Base-by-base conservation (phyloP, 2,329 filamentous ascomycete genomes). In the Phialophora expanda region DNA sequence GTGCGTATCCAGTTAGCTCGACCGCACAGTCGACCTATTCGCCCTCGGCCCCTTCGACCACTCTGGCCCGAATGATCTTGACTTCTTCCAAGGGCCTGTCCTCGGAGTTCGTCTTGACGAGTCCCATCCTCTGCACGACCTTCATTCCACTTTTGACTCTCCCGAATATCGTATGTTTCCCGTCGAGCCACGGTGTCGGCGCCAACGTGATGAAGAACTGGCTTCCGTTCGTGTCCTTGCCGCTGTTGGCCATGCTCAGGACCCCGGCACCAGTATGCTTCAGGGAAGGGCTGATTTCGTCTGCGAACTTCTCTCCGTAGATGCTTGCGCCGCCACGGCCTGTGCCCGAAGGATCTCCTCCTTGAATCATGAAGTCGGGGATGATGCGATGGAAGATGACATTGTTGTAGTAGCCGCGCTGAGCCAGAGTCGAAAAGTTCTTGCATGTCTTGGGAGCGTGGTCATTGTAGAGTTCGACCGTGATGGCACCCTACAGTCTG, bases 171-270 rank as follows among this genome's bases (percentile, higher is more conserved):
- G 93, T 96, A 78, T 99, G 94, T 79, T 97, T 97, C 24, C 93
- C 93, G 79, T 99, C 95, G 66, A 99, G 80, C 94, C 94, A 98
- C 0, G 95, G 95, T 17, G 95, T 94, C 4, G 94, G 94, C 7
- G 93, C 94, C 38, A 98, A 84, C 0, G 95, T 98, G 71, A 99
- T 88, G 77, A 98, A 98, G 80, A 98, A 99, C 80, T 98, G 95
- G 65, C 88, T 92, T 24, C 94, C 94, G 78, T 98, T 98, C 41
- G 94, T 96, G 78, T 98, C 88, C 8, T 92, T 91, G 0, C 95
- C 95, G 17, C 89, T 88, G 79, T 99, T 99, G 66, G 95, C 95
- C 95, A 99, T 99, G 80, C 89, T 93, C 73, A 99, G 81, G n/a
- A 98, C 84, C 0, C 94, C 94, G 3, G 94, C 93, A 44, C 94